Conservation (phyloP, 352 stramenopile species). For the Globisporangium abappressorium region DNA sequence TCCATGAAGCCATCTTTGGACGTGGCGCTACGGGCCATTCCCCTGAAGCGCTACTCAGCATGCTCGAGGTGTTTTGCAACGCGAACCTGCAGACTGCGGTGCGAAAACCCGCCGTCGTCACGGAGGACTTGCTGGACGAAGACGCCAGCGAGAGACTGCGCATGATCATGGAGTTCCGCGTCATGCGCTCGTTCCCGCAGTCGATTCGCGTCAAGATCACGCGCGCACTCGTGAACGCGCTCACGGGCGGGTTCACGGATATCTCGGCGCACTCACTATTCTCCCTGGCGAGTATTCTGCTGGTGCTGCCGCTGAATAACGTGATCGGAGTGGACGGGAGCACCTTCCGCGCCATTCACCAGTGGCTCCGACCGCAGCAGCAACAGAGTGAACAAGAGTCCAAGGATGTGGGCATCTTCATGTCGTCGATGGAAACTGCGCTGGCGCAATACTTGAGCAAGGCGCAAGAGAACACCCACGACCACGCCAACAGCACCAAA, state of each 20-base stretch:
- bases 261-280: conserved; percentile 31
- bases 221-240: conserved; percentile 36
- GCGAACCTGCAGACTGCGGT: conserved; percentile 18
- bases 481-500: background rate
- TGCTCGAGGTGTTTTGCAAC: conserved; percentile 59
- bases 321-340: conserved; percentile 29
- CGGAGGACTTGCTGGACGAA: conserved; percentile 25
- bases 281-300: conserved; percentile 41
- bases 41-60: conserved; percentile 65
- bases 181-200: conserved; percentile 73
- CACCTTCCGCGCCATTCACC: conserved; percentile 25
- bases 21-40: conserved; percentile 48
- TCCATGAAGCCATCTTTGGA: conserved; percentile 56
- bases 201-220: conserved; percentile 56
- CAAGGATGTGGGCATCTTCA: conserved; percentile 4
- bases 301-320: conserved; percentile 44
- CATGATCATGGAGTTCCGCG: conserved; percentile 72
- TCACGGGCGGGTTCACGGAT: conserved; percentile 57
- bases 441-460: conserved; percentile 23
- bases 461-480: background rate
- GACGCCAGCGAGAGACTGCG: conserved; percentile 47
- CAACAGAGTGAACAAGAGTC: background rate
- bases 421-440: conserved; percentile 13
- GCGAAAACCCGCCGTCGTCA: background rate
- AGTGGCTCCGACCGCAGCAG: conserved; percentile 25